Percentiles rank a stretch among this genome's conserved stretches.
Conservation (phyloP, 2,329 filamentous ascomycete genomes). For the Rutstroemia sp. region DNA sequence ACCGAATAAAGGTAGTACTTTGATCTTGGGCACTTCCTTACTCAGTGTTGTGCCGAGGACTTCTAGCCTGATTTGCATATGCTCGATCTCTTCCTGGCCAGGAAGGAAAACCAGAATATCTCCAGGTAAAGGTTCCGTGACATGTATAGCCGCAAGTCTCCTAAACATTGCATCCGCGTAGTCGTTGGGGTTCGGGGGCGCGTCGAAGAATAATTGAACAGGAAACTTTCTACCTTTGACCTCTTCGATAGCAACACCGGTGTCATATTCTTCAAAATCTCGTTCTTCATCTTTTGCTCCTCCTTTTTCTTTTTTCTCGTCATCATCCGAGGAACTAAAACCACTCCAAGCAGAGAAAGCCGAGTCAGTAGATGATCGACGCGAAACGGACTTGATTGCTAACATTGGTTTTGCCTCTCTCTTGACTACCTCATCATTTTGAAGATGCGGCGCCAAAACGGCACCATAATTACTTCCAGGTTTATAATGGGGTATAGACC, state of each 20-base stretch:
- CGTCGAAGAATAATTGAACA: constrained; percentile 70
- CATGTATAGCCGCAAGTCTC: constrained; percentile 78
- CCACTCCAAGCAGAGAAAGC: constrained; percentile 20
- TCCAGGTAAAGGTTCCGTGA: constrained; percentile 82
- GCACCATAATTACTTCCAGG: constrained; percentile 23
- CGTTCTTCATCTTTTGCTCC: neutral
- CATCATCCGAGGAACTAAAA: constrained; percentile 14
- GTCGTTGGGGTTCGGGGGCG: constrained; percentile 58
- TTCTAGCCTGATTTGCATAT: constrained; percentile 70
- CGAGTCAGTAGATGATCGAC: constrained; percentile 14
- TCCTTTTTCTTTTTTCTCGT: constrained; percentile 3
- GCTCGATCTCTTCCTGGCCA: constrained; percentile 88
- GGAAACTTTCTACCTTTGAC: constrained; percentile 85
- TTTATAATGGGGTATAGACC: constrained; percentile 22
- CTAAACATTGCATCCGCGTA: constrained; percentile 77
- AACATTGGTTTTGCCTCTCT: constrained; percentile 2
- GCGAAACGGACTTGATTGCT: constrained; percentile 4
- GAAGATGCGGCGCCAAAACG: constrained; percentile 20
- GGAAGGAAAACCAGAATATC: constrained; percentile 90
- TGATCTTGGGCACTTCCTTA: constrained; percentile 64
- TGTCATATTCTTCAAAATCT: constrained; percentile 5
- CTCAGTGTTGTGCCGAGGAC: constrained; percentile 69
- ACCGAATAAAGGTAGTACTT: constrained; percentile 77
- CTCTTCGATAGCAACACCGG: constrained; percentile 34
- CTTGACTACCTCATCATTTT: neutral